Evolutionary conservation across 768 basidiomycete genomes (phyloP), one percentile per base, ranked within the genome.

Genomic region (Mycena latifolia): DNA sequence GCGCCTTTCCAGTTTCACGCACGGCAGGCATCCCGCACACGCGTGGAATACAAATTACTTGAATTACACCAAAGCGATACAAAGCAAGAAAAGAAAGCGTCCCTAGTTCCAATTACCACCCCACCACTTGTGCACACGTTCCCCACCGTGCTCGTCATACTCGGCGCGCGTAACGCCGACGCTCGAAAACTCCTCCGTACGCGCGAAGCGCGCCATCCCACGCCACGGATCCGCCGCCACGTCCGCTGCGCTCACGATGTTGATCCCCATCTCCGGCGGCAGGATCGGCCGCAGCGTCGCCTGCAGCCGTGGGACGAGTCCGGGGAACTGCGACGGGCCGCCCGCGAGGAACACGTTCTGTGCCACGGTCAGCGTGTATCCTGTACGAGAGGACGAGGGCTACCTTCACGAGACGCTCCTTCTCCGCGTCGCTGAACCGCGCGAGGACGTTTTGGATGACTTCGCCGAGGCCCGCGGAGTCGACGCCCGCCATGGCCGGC

Each of bases 401-500:
- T 66, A 96, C 96, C 81, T 92, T 87, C 69, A 92, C 93, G 45
- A 99, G 83, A 52, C 88, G 82, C 25, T 79, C 82, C 73, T 93
- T 90, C 55, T 96, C 92, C 4, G 79, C 78, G 25, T 88, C 85
- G 5, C 84, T 77, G 79, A 95, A 95, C 55, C 90, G 81, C 47
- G 86, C 83, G 55, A 99, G 84, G 50, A 98, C 86, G 74, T 88
- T 92, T 72, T 94, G 95, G 20, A 96, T 79, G 3, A 98, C 89
- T 77, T 99, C 98, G n/a, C 91, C 92, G 11, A 99, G 78, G 0
- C 98, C 98, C 0, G 98, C 97, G 15, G 91, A 94, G 76, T 99
- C 98, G 20, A 97, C 84, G 2, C 98, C 97, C 2, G 94, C 96
- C 88, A 98, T 96, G n/a, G 82, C 83, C 0, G 97, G 97, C 28